Conservation (phyloP, 108 stramenopile genomes). For the Discostella stelligeroides region DNA sequence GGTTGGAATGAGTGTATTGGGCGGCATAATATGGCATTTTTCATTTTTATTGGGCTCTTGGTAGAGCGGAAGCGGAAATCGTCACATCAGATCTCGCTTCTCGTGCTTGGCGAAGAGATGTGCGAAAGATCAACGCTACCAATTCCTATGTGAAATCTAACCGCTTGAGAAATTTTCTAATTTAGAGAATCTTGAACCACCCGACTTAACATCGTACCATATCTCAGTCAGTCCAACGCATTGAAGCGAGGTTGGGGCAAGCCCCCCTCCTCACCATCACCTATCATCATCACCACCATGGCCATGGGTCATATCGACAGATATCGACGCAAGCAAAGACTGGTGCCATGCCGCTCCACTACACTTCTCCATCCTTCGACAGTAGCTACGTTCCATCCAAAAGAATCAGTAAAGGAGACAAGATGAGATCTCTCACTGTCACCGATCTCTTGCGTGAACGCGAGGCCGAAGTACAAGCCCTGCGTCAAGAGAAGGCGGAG, state of each 20-base stretch:
- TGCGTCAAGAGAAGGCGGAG: slow-evolving; percentile 19
- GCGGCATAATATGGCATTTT: too few species aligned
- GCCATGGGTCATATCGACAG: too few species aligned
- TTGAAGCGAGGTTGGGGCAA: too few species aligned
- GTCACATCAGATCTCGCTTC: too few species aligned
- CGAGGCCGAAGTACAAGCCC: slow-evolving; percentile 27
- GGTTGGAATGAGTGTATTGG: too few species aligned
- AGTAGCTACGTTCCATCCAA: background rate
- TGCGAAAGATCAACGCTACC: background rate
- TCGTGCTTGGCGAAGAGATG: background rate
- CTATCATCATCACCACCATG: background rate
- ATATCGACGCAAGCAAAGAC: too few species aligned
- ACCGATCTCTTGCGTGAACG: slow-evolving; percentile 32
- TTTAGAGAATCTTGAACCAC: background rate
- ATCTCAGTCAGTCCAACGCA: too few species aligned
- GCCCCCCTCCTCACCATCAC: too few species aligned
- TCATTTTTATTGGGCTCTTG: too few species aligned
- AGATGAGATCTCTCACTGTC: slow-evolving; percentile 25
- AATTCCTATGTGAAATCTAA: background rate
- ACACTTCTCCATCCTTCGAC: background rate
- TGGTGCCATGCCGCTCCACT: slow-evolving; percentile 1
- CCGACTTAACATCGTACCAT: too few species aligned
- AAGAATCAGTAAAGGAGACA: slow-evolving; percentile 21
- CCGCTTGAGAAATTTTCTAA: background rate
- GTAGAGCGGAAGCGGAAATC: too few species aligned